Conservation (phyloP, 2,329 filamentous ascomycete species). For the Leptoxyphium fumago region DNA sequence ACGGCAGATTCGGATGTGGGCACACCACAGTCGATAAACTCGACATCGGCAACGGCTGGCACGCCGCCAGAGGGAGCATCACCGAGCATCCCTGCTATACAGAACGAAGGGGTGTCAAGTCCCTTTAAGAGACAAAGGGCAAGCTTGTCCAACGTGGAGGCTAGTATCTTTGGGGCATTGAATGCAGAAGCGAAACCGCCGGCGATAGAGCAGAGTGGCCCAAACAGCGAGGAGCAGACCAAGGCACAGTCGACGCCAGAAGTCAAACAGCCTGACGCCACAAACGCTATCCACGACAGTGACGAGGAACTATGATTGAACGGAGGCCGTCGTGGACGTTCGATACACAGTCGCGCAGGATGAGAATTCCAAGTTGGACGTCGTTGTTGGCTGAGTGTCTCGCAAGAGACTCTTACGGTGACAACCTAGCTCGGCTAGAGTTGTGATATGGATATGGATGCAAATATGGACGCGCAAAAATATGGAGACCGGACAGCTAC, state of each 20-base stretch:
- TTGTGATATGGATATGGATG: too few relatives aligned
- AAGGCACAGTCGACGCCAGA: background rate
- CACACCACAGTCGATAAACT: slow-evolving; percentile 23
- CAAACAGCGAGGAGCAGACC: background rate
- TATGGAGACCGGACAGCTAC: too few relatives aligned
- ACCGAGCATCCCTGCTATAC: slow-evolving; percentile 15
- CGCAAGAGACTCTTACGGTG: too few relatives aligned
- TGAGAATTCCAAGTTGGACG: too few relatives aligned
- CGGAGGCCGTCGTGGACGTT: too few relatives aligned
- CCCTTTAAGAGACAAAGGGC: slow-evolving; percentile 64
- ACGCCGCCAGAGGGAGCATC: slow-evolving; percentile 17
- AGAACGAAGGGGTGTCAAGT: slow-evolving; percentile 45
- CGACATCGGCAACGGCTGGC: slow-evolving; percentile 16
- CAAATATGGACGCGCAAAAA: too few relatives aligned
- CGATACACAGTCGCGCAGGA: too few relatives aligned
- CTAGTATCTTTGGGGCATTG: background rate
- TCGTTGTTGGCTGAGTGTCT: too few relatives aligned
- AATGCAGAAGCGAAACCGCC: background rate
- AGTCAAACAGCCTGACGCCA: background rate
- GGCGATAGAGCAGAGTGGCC: background rate
- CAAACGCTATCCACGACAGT: background rate
- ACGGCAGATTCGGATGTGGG: slow-evolving; percentile 25
- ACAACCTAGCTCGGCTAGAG: too few relatives aligned
- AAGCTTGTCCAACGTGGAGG: slow-evolving; percentile 32
- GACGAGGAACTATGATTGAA: background rate